These are phyloP conservation scores for Hibiscus trionum DNA, from an alignment of 345 rosid species.

Conservation along the genomic window DNA sequence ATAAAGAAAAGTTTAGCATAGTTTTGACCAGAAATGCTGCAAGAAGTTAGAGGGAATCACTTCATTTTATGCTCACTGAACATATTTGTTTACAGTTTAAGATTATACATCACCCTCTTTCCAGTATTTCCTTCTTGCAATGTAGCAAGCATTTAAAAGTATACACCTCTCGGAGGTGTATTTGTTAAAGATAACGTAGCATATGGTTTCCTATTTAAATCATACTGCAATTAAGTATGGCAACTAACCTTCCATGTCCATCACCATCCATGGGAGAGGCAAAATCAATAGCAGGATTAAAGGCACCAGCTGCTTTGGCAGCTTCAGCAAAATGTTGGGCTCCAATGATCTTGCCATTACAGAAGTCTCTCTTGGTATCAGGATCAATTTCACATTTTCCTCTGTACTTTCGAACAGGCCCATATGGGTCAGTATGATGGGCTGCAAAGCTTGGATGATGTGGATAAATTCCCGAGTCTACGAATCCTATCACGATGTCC, in stretches of 20 bases:
- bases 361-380: conserved; percentile 53
- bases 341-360: conserved; percentile 93
- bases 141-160: not conserved
- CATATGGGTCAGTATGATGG: conserved; percentile 56
- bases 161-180: not conserved
- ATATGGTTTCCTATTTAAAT: not conserved
- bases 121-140: not conserved
- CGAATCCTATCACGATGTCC: conserved; percentile 84
- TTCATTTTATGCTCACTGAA: not conserved
- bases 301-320: conserved; percentile 84
- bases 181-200: not conserved
- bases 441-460: conserved; percentile 89
- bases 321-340: conserved; percentile 98
- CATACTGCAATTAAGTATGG: not conserved
- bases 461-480: conserved; percentile 91
- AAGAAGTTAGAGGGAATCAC: not conserved
- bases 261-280: conserved; percentile 99
- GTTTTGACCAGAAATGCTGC: not conserved
- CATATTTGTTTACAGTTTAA: not conserved
- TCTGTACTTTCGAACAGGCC: conserved; percentile 74
- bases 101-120: not conserved
- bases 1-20: not conserved
- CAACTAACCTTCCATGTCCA: conserved; percentile 92
- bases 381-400: conserved; percentile 94
- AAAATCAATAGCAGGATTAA: conserved; percentile 77